Evolutionary conservation across 208 protist species (phyloP).

Genomic region (Wallacemonas collosoma): DNA sequence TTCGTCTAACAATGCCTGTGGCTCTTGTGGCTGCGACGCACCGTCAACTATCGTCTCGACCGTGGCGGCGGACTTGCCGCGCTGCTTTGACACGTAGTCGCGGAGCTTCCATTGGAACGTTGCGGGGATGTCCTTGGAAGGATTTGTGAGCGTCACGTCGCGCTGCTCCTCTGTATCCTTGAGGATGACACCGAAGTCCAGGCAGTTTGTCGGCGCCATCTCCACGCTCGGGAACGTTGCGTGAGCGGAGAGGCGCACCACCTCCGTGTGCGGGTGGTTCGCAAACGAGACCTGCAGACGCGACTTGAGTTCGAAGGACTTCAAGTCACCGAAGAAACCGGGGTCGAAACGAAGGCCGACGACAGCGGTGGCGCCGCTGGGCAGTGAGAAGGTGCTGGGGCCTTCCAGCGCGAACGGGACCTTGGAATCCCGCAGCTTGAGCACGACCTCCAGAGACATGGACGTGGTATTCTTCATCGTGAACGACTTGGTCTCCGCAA

Average conservation of each 20-base stretch:
- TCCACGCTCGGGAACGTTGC: conserved; percentile 91
- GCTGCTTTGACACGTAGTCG: conserved; percentile 18
- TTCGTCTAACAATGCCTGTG: conserved; percentile 26
- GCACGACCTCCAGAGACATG: conserved; percentile 69
- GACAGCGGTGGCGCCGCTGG: conserved; percentile 75
- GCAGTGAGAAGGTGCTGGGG: conserved; percentile 55
- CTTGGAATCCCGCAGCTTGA: conserved; percentile 40
- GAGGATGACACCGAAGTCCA: conserved; percentile 95
- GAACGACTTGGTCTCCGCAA: conserved; percentile 49
- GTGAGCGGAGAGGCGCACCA: conserved; percentile 71
- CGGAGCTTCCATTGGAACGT: conserved; percentile 78
- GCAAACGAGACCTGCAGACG: conserved; percentile 83
- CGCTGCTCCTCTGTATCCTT: conserved; percentile 86
- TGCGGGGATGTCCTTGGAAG: conserved; percentile 68
- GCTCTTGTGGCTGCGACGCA: no score
- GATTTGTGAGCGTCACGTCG: conserved; percentile 82
- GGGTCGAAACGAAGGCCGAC: conserved; percentile 90
- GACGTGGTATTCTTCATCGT: conserved; percentile 90
- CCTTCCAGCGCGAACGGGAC: conserved; percentile 80
- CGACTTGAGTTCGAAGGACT: conserved; percentile 74
- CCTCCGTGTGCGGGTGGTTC: conserved; percentile 91
- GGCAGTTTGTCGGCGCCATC: conserved; percentile 45
- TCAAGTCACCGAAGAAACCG: conserved; percentile 73
- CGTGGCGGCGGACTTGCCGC: neutral
- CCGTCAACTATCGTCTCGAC: no score